phyloP scores from a whole-genome alignment of 2,329 filamentous ascomycete species.

The Cladorrhinum sp. region DNA sequence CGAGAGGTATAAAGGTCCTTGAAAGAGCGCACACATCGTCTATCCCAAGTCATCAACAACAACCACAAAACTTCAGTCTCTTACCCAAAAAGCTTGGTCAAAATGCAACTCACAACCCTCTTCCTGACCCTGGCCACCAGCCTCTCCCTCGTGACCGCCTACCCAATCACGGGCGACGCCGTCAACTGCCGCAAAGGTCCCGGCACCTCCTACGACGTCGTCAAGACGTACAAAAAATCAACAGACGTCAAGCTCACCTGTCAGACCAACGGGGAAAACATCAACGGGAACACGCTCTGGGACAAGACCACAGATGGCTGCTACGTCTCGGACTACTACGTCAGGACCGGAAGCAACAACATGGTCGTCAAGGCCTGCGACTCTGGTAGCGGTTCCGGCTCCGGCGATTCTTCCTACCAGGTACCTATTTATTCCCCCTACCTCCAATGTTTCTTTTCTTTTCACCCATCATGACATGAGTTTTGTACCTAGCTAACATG shows the following conservation, averaged over 20 bases:
- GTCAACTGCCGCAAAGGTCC: constrained; percentile 20
- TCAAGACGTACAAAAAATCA: not conserved
- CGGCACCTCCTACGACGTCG: constrained; percentile 10
- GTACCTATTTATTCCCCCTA: too few relatives aligned
- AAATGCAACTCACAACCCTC: constrained; percentile 11
- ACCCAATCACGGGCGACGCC: constrained; percentile 11
- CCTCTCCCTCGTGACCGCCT: constrained; percentile 12
- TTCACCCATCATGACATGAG: too few relatives aligned
- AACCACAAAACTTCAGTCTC: too few relatives aligned
- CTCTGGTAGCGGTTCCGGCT: not conserved
- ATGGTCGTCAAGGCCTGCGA: constrained; percentile 15
- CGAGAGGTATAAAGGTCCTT: not conserved
- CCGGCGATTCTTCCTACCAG: not conserved
- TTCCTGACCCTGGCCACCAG: constrained; percentile 10
- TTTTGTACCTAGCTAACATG: too few relatives aligned
- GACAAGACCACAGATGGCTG: constrained; percentile 24
- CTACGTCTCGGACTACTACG: constrained; percentile 24
- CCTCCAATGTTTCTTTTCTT: too few relatives aligned
- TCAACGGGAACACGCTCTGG: constrained; percentile 24
- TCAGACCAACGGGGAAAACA: constrained; percentile 16
- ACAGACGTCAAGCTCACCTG: constrained; percentile 18
- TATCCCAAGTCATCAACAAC: too few relatives aligned
- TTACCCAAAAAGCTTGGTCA: too few relatives aligned
- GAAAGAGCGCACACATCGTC: too few relatives aligned
- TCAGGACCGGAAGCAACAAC: constrained; percentile 18